Evolutionary conservation across 106 monocot genomes (phyloP), one percentile per base, ranked within the genome.

Genomic region (Narthecium ossifragum): DNA sequence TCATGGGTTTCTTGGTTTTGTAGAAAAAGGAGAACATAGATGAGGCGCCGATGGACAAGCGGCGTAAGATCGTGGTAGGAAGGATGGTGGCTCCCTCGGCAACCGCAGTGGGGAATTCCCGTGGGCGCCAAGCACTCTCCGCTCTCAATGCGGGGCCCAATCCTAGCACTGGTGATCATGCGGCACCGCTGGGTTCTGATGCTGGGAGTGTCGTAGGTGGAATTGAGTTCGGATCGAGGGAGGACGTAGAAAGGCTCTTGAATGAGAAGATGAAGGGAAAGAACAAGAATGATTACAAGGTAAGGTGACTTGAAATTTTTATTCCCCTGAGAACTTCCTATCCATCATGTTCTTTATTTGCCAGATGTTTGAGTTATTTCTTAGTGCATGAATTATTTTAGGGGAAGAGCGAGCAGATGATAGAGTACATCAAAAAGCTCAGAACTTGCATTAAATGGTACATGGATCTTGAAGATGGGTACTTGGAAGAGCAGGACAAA

Each of bases 351-450:
- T 58, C 3, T 31, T 8, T 74, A 18, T 47, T 6, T 32, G 23
- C 22, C 20, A 15, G 9, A n/a, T 29, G 15, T 49, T 26, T 50
- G 11, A 18, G 4, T n/a, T n/a, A n/a, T n/a, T 55, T 32, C 17
- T 57, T 58, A 15, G 29, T 57, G 57, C 18, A 32, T 15, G 24
- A 31, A 5, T 31, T 23, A n/a, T 55, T 23, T 62, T 50, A 86
- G 94, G 88, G 77, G 4, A 90, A 71, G 45, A 65, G 45, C 20
- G 80, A 89, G 51, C 85, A 80, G 59, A 79, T 80, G 80, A 72
- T 73, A 30, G 83, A 94, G 55, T 83, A 78, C 60, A 94, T 94
- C 12, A 86, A 80, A 63, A 94, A 81, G 64, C 68, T 90, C 8
- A 85, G 80, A 60, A 47, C 40, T 14, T 94, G 94, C 53, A 71